A percentile compares a stretch with the other conserved stretches of the same genome.
Conservation (phyloP, 345 rosid species). For the Turnera subulata region DNA sequence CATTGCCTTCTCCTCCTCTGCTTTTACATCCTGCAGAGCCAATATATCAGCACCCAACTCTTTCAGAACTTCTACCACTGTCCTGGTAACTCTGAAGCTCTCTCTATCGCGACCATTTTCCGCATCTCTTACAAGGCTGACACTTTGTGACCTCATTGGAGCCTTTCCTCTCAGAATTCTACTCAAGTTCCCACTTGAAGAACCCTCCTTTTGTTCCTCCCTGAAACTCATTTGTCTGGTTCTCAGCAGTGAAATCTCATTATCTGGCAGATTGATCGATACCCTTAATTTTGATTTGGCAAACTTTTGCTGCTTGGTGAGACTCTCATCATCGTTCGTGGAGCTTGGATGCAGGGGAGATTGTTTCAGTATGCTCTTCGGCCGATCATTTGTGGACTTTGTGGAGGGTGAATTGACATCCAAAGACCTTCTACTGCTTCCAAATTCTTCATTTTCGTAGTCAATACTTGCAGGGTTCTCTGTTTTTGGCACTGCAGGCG, state of each 20-base stretch:
- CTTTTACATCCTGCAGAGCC: constrained; percentile 92
- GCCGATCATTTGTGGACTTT: constrained; percentile 53
- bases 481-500: constrained; percentile 64
- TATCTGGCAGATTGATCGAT: constrained; percentile 87
- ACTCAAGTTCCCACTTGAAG: constrained; percentile 11
- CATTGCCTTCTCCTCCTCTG: constrained; percentile 89
- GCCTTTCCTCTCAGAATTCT: constrained; percentile 35
- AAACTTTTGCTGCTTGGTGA: constrained; percentile 47
- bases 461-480: constrained; percentile 31
- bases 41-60: constrained; percentile 82
- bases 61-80: constrained; percentile 64
- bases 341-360: constrained; percentile 54
- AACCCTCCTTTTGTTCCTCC: constrained; percentile 39
- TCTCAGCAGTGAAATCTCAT: constrained; percentile 70
- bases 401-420: constrained; percentile 35
- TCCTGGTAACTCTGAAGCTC: constrained; percentile 39
- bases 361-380: constrained; percentile 78
- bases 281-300: constrained; percentile 80
- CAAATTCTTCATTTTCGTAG: constrained; percentile 20
- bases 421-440: constrained; percentile 1
- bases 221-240: constrained; percentile 54
- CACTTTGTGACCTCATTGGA: constrained; percentile 33
- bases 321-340: constrained; percentile 23
- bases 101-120: constrained; percentile 15
- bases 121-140: constrained; percentile 22